A percentile compares a stretch with the other conserved stretches of the same genome.
Conservation (phyloP, 2,329 filamentous ascomycete species). For the Talaromyces sp. region DNA sequence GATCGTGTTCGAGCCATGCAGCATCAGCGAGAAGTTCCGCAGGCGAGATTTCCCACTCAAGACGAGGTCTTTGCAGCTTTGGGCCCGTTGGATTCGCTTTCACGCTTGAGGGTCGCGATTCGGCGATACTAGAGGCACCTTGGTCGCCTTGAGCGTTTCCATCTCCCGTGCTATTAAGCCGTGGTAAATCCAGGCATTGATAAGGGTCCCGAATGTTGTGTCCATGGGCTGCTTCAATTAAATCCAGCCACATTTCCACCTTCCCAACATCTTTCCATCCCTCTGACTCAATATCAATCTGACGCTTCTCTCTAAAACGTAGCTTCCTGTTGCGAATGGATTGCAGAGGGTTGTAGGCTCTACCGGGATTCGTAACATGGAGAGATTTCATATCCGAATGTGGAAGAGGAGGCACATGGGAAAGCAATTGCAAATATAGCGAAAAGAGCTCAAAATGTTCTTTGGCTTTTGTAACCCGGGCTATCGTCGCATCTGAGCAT, state of each 20-base stretch:
- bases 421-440: slow-evolving; percentile 76
- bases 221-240: slow-evolving; percentile 50
- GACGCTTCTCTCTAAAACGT: slow-evolving; percentile 68
- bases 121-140: slow-evolving; percentile 20
- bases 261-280: slow-evolving; percentile 70
- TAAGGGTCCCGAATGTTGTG: slow-evolving; percentile 42
- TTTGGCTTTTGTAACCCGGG: slow-evolving; percentile 77
- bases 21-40: slow-evolving; percentile 84
- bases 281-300: slow-evolving; percentile 67
- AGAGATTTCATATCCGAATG: slow-evolving; percentile 9
- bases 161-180: slow-evolving; percentile 27
- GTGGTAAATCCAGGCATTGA: slow-evolving; percentile 40
- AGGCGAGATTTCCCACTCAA: slow-evolving; percentile 80
- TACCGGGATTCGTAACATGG: slow-evolving; percentile 46
- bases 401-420: slow-evolving; percentile 66
- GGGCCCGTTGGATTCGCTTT: slow-evolving; percentile 37
- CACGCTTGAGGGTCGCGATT: slow-evolving; percentile 37
- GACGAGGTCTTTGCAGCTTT: slow-evolving; percentile 66
- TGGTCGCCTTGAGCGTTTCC: slow-evolving; percentile 12
- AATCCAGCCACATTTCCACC: slow-evolving; percentile 73
- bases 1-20: slow-evolving; percentile 79
- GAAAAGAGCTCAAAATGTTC: slow-evolving; percentile 78
- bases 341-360: slow-evolving; percentile 85
- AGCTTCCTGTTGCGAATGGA: slow-evolving; percentile 87
- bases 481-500: slow-evolving; percentile 73